A percentile compares a stretch with the other conserved stretches of the same genome.
Conservation (phyloP, 1,284 basidiomycete genomes). For the Ceratorhiza oryzae-sativae region DNA sequence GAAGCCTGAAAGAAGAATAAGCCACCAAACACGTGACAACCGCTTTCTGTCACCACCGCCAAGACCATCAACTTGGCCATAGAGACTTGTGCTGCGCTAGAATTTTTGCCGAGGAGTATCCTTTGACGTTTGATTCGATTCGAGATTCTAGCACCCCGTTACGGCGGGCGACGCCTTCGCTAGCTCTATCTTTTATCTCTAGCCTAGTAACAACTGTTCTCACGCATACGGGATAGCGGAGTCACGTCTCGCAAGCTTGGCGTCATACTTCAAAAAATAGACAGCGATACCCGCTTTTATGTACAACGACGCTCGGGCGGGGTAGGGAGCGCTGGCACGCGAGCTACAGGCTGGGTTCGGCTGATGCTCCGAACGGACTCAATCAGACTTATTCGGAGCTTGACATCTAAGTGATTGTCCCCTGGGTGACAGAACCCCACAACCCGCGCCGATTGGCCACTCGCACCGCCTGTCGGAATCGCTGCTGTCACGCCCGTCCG, state of each 20-base stretch:
- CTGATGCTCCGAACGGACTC: constrained; percentile 28
- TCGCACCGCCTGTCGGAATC: constrained; percentile 9
- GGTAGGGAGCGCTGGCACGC: constrained; percentile 11
- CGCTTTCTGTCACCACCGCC: background rate
- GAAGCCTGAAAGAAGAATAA: too few relatives aligned
- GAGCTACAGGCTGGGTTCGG: constrained; percentile 24
- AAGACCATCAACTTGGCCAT: background rate
- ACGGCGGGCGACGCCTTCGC: background rate
- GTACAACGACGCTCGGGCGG: background rate
- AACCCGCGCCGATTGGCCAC: constrained; percentile 14
- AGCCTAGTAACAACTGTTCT: background rate
- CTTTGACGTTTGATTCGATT: background rate
- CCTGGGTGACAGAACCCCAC: constrained; percentile 8
- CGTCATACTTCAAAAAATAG: background rate
- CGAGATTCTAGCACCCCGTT: background rate
- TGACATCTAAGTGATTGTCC: background rate
- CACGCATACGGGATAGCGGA: background rate
- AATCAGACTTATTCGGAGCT: constrained; percentile 20
- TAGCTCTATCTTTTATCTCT: background rate
- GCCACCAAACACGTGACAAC: background rate
- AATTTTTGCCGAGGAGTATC: too few relatives aligned
- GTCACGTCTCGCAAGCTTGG: background rate
- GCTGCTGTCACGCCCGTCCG: background rate
- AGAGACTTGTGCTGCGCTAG: background rate
- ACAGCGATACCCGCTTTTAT: background rate